Conservation (phyloP, 2,329 filamentous ascomycete genomes). For the Epichloe sp. region DNA sequence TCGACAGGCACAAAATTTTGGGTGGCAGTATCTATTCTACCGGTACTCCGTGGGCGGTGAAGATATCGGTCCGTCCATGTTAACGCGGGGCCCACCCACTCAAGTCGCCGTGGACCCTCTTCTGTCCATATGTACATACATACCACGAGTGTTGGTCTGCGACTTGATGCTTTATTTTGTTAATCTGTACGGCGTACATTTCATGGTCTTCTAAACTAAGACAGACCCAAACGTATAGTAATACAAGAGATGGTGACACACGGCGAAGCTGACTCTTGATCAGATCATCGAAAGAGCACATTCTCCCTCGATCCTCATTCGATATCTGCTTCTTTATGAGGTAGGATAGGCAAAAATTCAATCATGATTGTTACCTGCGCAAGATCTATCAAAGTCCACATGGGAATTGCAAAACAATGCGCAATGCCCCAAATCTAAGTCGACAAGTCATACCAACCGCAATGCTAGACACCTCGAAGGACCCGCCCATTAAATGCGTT, state of each 20-base stretch:
- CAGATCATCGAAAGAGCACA: background rate
- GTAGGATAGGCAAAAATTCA: slow-evolving; percentile 7
- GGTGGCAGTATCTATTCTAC: slow-evolving; percentile 23
- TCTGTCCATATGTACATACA: too few species aligned
- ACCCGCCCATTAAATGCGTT: slow-evolving; percentile 14
- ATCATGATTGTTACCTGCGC: slow-evolving; percentile 19
- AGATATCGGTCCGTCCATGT: background rate
- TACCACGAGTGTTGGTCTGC: background rate
- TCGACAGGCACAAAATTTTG: slow-evolving; percentile 21
- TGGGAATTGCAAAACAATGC: slow-evolving; percentile 15
- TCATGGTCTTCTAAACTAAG: background rate
- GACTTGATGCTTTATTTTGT: background rate
- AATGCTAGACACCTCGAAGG: slow-evolving; percentile 19
- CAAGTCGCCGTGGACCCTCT: background rate
- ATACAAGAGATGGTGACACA: background rate
- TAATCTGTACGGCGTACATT: background rate
- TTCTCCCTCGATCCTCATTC: background rate
- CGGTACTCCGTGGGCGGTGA: slow-evolving; percentile 20
- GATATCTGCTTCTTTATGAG: too few species aligned
- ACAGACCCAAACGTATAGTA: background rate
- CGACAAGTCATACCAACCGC: slow-evolving; percentile 14
- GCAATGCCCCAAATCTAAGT: slow-evolving; percentile 13
- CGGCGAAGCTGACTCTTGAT: background rate
- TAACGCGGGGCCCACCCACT: background rate
- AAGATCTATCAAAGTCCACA: slow-evolving; percentile 18